Percentiles rank a stretch among this genome's conserved stretches.
Evolutionary conservation across 176 grass and related monocot genomes (phyloP).

Genomic region (Tuctoria greenei): DNA sequence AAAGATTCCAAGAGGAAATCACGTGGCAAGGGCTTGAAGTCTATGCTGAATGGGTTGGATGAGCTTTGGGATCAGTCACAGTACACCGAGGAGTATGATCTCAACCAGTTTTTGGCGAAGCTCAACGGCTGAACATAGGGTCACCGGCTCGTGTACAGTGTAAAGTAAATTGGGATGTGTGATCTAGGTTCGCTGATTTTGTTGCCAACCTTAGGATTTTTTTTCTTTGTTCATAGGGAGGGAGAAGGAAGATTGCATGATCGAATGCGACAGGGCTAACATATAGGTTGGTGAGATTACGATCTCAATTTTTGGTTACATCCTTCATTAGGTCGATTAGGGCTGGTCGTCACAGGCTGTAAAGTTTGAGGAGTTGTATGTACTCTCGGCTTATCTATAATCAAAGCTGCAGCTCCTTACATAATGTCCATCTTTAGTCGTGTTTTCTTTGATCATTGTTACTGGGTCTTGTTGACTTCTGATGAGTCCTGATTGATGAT

Average conservation of each 20-base stretch:
- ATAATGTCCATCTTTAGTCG: neutral
- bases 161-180: slow-evolving; percentile 52
- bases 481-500: neutral
- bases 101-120: slow-evolving; percentile 75
- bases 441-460: neutral
- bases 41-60: slow-evolving; percentile 73
- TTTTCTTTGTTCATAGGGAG: slow-evolving; percentile 38
- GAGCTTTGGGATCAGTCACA: slow-evolving; percentile 98
- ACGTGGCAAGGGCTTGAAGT: slow-evolving; percentile 76
- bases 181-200: slow-evolving; percentile 43
- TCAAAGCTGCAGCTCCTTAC: slow-evolving; percentile 42
- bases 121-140: slow-evolving; percentile 64
- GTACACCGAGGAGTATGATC: slow-evolving; percentile 79
- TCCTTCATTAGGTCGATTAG: slow-evolving; percentile 25
- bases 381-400: slow-evolving; percentile 41
- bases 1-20: slow-evolving; percentile 56
- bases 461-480: neutral
- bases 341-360: slow-evolving; percentile 18
- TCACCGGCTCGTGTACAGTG: slow-evolving; percentile 71
- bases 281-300: slow-evolving; percentile 37
- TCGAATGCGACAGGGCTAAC: slow-evolving; percentile 50
- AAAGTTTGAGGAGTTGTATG: slow-evolving; percentile 48
- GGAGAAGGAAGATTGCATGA: slow-evolving; percentile 43
- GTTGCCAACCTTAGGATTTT: slow-evolving; percentile 38
- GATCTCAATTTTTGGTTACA: slow-evolving; percentile 39